Evolutionary conservation across 179 eudicot species (phyloP).

Genomic region (Spergularia azorica): DNA sequence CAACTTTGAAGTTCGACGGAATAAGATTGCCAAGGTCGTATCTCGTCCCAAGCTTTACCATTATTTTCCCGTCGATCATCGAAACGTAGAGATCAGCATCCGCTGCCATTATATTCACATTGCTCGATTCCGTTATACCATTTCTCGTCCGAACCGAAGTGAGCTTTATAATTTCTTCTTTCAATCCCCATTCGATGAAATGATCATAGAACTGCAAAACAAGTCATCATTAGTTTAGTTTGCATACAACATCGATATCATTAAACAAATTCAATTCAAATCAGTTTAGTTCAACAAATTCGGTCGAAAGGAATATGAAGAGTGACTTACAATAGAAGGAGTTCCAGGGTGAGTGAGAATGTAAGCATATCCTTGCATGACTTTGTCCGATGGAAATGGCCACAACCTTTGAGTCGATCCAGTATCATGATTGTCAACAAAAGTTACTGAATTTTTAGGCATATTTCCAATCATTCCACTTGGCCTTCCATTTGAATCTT

Average conservation of each 20-base stretch:
- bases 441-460: constrained; percentile 24
- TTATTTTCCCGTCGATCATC: constrained; percentile 25
- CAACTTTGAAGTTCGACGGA: constrained; percentile 23
- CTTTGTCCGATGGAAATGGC: constrained; percentile 67
- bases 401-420: constrained; percentile 54
- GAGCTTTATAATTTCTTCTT: constrained; percentile 20
- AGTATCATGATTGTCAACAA: constrained; percentile 75
- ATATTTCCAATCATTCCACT: constrained; percentile 23
- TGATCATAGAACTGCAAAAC: constrained; percentile 26
- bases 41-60: constrained; percentile 22
- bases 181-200: constrained; percentile 27
- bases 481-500: constrained; percentile 20
- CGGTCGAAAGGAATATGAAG: too few species aligned
- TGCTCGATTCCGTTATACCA: constrained; percentile 22
- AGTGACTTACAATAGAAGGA: constrained; percentile 38
- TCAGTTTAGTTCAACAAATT: too few species aligned
- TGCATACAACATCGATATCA: not conserved
- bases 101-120: constrained; percentile 23
- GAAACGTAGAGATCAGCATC: constrained; percentile 21
- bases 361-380: constrained; percentile 69
- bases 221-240: not conserved
- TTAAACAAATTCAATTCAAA: not conserved
- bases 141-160: constrained; percentile 17
- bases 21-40: constrained; percentile 21
- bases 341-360: constrained; percentile 27